Evolutionary conservation across 2,329 filamentous ascomycete species (phyloP).

Genomic region (Colletotrichum echinochloae): DNA sequence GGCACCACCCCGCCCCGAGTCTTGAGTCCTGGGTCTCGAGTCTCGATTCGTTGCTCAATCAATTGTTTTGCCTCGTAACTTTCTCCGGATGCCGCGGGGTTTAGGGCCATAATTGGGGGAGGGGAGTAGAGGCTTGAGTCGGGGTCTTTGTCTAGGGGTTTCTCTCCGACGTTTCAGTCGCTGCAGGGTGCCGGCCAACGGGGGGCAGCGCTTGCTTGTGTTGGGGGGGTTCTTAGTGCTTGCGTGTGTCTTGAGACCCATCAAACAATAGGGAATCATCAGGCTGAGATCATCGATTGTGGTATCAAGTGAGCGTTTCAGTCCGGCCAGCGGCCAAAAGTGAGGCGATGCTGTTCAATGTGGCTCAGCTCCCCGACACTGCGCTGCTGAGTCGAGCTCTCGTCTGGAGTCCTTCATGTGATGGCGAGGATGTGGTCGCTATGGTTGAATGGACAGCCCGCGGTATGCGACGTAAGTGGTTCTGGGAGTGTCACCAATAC

Average conservation of each 20-base stretch:
- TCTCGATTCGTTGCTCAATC: slow-evolving; percentile 1
- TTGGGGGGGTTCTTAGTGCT: slow-evolving; percentile 15
- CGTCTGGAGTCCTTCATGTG: background rate
- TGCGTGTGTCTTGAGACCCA: background rate
- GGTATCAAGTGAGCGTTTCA: slow-evolving; percentile 1
- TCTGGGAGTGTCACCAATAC: slow-evolving; percentile 7
- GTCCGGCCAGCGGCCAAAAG: background rate
- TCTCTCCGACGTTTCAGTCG: slow-evolving; percentile 32
- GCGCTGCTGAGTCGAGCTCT: background rate
- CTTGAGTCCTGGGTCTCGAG: too few relatives aligned
- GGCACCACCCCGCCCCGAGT: background rate
- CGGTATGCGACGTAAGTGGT: slow-evolving; percentile 17
- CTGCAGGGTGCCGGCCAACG: slow-evolving; percentile 33
- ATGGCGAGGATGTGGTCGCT: background rate
- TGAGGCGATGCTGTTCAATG: background rate
- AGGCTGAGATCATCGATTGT: background rate
- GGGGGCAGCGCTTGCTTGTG: slow-evolving; percentile 10
- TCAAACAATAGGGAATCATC: slow-evolving; percentile 5
- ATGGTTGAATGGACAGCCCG: slow-evolving; percentile 4
- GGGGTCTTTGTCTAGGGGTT: slow-evolving; percentile 7
- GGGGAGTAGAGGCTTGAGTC: slow-evolving; percentile 7
- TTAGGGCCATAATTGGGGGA: background rate
- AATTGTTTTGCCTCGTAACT: background rate
- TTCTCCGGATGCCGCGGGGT: slow-evolving; percentile 20
- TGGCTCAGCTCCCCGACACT: background rate